Evolutionary conservation across 2,329 filamentous ascomycete species (phyloP).

Genomic region (Coleophoma cylindrospora): DNA sequence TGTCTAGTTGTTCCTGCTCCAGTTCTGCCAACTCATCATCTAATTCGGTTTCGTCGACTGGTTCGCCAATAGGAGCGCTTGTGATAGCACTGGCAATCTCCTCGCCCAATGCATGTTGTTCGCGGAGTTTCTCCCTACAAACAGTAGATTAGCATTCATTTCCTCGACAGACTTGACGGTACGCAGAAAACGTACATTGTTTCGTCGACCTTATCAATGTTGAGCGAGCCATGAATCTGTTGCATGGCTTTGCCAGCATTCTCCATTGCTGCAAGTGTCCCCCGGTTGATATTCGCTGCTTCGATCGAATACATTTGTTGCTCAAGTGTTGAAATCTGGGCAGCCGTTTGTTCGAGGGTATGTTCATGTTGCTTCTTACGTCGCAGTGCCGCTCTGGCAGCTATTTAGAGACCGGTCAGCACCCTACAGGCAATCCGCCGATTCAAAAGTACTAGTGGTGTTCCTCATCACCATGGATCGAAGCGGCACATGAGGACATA

Average conservation of each 20-base stretch:
- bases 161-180: conserved; percentile 6
- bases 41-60: conserved; percentile 79
- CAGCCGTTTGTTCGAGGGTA: conserved; percentile 82
- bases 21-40: conserved; percentile 80
- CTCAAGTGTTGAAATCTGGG: conserved; percentile 88
- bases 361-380: conserved; percentile 94
- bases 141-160: conserved; percentile 23
- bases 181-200: conserved; percentile 67
- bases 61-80: conserved; percentile 59
- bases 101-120: conserved; percentile 89
- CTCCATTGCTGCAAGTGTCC: conserved; percentile 93
- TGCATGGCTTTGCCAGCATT: conserved; percentile 87
- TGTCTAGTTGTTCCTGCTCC: conserved; percentile 89
- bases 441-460: neutral
- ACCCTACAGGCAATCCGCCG: neutral
- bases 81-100: conserved; percentile 88
- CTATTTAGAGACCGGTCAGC: conserved; percentile 40
- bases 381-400: conserved; percentile 82
- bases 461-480: no score
- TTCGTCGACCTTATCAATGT: conserved; percentile 89
- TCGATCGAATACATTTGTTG: conserved; percentile 96
- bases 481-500: conserved; percentile 39
- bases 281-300: conserved; percentile 96
- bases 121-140: conserved; percentile 77
- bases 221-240: conserved; percentile 84